phyloP scores from a whole-genome alignment of 768 basidiomycete genomes.

The Calocybe indica region DNA sequence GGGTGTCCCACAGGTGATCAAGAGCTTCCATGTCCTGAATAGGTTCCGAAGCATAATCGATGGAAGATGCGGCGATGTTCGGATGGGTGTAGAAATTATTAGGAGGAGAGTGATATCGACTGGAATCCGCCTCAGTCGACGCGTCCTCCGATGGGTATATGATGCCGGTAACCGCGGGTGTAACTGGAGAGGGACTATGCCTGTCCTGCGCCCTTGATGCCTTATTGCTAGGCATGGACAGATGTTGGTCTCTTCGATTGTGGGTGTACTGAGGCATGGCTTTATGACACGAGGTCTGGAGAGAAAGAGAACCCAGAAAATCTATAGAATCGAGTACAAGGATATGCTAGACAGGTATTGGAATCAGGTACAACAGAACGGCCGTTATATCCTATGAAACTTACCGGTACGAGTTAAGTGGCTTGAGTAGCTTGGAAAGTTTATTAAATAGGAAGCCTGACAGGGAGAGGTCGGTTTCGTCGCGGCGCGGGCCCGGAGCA shows the following conservation, averaged over 20 bases:
- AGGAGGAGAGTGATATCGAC: constrained; percentile 15
- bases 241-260: constrained; percentile 20
- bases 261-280: constrained; percentile 3
- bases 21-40: constrained; percentile 37
- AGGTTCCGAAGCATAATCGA: constrained; percentile 36
- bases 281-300: too few relatives aligned
- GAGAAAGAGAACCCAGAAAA: too few relatives aligned
- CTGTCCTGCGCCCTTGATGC: constrained; percentile 14
- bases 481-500: too few relatives aligned
- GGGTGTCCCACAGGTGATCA: constrained; percentile 59
- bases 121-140: constrained; percentile 28
- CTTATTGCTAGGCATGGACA: constrained; percentile 10
- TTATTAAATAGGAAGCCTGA: too few relatives aligned
- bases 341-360: too few relatives aligned
- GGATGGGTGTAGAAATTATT: constrained; percentile 28
- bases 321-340: too few relatives aligned
- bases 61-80: constrained; percentile 33
- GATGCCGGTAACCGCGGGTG: constrained; percentile 44
- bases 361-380: too few relatives aligned
- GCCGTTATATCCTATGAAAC: too few relatives aligned
- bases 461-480: too few relatives aligned
- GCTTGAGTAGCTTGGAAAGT: too few relatives aligned
- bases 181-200: constrained; percentile 29
- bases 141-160: constrained; percentile 37
- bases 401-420: too few relatives aligned